A percentile compares a stretch with the other conserved stretches of the same genome.
Evolutionary conservation across 352 stramenopile species (phyloP).

Genomic region (Phytophthora cactorum): DNA sequence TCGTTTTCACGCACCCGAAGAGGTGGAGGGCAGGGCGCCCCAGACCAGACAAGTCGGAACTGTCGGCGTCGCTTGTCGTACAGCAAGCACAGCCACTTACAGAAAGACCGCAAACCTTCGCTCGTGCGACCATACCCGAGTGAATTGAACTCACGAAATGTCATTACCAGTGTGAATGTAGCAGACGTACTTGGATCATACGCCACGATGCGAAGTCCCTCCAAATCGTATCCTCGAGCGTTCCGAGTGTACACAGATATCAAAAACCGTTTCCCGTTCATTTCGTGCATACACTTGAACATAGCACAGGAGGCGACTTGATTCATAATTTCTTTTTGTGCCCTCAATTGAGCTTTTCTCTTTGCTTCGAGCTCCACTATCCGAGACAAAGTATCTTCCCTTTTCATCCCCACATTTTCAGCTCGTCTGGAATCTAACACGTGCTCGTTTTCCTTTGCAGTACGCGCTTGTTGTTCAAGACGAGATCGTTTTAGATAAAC

Average conservation of each 20-base stretch:
- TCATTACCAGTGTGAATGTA: slow-evolving; percentile 45
- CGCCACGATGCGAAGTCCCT: slow-evolving; percentile 58
- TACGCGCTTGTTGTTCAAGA: slow-evolving; percentile 17
- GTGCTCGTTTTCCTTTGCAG: slow-evolving; percentile 15
- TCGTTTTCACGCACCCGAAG: slow-evolving; percentile 64
- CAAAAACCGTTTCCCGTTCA: slow-evolving; percentile 53
- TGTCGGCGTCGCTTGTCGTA: slow-evolving; percentile 60
- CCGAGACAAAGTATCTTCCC: slow-evolving; percentile 44
- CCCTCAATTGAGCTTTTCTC: slow-evolving; percentile 13
- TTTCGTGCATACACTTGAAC: slow-evolving; percentile 48
- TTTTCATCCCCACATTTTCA: slow-evolving; percentile 61
- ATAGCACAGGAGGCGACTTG: slow-evolving; percentile 31
- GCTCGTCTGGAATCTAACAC: slow-evolving; percentile 41
- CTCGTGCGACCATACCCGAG: slow-evolving; percentile 57
- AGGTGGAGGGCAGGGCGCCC: slow-evolving; percentile 54
- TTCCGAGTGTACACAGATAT: slow-evolving; percentile 49
- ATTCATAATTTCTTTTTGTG: slow-evolving; percentile 27
- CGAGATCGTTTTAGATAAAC: slow-evolving; percentile 37
- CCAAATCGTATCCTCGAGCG: slow-evolving; percentile 50
- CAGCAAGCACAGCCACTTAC: slow-evolving; percentile 64
- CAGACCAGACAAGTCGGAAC: slow-evolving; percentile 67
- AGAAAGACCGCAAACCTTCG: slow-evolving; percentile 51
- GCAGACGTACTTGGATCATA: slow-evolving; percentile 56
- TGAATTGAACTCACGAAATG: slow-evolving; percentile 50
- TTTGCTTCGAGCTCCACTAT: slow-evolving; percentile 31